A percentile compares a stretch with the other conserved stretches of the same genome.
Evolutionary conservation across 139 green algal species (phyloP).

Genomic region (Diplosphaera chodatii): DNA sequence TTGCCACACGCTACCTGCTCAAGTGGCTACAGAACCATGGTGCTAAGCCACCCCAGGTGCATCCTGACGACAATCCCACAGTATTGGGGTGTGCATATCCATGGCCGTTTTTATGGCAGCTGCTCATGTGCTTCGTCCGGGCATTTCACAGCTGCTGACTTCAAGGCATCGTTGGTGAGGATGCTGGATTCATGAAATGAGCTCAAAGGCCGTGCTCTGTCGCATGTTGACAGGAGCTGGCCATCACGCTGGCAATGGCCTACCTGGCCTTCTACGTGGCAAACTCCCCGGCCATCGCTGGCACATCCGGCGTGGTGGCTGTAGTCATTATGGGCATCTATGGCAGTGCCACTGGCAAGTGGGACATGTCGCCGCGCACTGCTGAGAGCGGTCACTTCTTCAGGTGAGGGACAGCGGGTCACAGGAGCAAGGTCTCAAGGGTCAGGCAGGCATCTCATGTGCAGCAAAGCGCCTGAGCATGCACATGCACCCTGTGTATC

Average conservation of each 20-base stretch:
- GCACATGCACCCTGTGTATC: too few species aligned
- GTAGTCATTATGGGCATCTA: slow-evolving; percentile 84
- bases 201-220: too few species aligned
- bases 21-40: slow-evolving; percentile 26
- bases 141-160: too few species aligned
- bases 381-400: slow-evolving; percentile 35
- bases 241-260: slow-evolving; percentile 53
- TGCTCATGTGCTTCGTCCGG: too few species aligned
- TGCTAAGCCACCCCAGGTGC: slow-evolving; percentile 16
- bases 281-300: slow-evolving; percentile 41
- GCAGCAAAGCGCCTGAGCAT: too few species aligned
- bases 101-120: too few species aligned
- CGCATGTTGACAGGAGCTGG: slow-evolving; percentile 51
- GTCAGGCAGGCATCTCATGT: too few species aligned
- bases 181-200: too few species aligned
- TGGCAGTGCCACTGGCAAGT: slow-evolving; percentile 61
- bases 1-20: slow-evolving; percentile 28
- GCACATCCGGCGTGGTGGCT: slow-evolving; percentile 57
- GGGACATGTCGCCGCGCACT: slow-evolving; percentile 36
- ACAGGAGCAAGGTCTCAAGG: too few species aligned
- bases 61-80: too few species aligned
- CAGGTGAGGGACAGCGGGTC: too few species aligned
- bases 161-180: too few species aligned
- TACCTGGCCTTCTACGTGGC: slow-evolving; percentile 80
- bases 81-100: neutral